Evolutionary conservation across 1,284 basidiomycete genomes (phyloP).

Genomic region (Moesziomyces globuligerus): DNA sequence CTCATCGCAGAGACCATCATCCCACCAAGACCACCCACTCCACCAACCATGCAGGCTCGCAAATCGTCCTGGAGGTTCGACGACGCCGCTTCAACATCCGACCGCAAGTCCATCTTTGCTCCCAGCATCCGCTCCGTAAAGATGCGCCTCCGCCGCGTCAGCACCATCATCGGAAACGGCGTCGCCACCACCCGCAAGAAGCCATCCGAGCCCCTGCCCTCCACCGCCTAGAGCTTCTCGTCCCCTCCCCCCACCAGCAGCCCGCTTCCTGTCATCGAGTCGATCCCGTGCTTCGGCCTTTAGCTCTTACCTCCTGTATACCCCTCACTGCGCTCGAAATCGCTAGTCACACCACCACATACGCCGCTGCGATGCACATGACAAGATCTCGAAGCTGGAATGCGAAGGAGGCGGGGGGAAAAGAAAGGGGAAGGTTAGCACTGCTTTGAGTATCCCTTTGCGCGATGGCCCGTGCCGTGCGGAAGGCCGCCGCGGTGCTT

Average conservation of each 20-base stretch:
- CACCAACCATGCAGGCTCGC: neutral
- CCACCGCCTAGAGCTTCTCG: neutral
- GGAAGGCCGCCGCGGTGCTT: conserved; percentile 47
- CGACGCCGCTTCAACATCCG: conserved; percentile 2
- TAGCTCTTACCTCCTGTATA: no score
- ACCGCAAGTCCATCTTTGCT: conserved; percentile 36
- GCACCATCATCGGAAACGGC: conserved; percentile 28
- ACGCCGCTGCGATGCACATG: no score
- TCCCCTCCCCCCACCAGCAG: no score
- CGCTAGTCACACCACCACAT: no score
- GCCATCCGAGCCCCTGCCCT: no score
- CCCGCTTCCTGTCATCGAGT: no score
- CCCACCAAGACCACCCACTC: conserved; percentile 42
- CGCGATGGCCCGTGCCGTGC: conserved; percentile 37
- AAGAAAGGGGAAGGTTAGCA: conserved; percentile 42
- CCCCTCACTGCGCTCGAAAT: no score
- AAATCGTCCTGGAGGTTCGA: neutral
- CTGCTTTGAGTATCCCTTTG: conserved; percentile 59
- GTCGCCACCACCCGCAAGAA: neutral
- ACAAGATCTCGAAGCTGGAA: no score
- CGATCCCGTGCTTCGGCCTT: no score
- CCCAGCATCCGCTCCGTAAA: conserved; percentile 38
- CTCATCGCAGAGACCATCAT: conserved; percentile 33
- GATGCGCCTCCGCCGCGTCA: conserved; percentile 21
- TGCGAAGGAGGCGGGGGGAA: neutral